These are phyloP conservation scores for Ceratorhiza oryzae-sativae DNA, from an alignment of 1,284 basidiomycete genomes.

Conservation along the genomic window DNA sequence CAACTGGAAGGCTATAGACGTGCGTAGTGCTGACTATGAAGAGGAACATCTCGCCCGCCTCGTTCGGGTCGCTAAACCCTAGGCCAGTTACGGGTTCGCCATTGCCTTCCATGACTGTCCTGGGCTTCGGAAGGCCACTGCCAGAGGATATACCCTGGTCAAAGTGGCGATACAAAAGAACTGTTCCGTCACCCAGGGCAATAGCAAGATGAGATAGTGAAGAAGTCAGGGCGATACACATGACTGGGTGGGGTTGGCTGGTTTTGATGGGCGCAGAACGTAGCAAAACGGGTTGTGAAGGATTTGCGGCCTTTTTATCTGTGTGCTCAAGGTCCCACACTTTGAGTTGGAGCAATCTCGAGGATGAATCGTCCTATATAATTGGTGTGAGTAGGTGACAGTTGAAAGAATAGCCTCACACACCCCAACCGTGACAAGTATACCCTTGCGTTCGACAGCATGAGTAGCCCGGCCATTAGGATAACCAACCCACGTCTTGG, in stretches of 20 bases:
- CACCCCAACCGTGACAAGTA: constrained; percentile 86
- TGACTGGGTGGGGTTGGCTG: constrained; percentile 78
- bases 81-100: constrained; percentile 91
- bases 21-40: constrained; percentile 89
- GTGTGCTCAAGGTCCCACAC: constrained; percentile 84
- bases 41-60: constrained; percentile 61
- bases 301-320: constrained; percentile 74
- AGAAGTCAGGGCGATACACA: constrained; percentile 77
- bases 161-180: constrained; percentile 88
- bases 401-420: constrained; percentile 48
- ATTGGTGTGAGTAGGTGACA: background rate
- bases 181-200: constrained; percentile 93
- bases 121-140: constrained; percentile 75
- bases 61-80: constrained; percentile 75
- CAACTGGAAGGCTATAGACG: constrained; percentile 78
- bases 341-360: constrained; percentile 80
- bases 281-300: constrained; percentile 71
- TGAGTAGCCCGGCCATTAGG: constrained; percentile 79
- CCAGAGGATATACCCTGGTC: constrained; percentile 81
- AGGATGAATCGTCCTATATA: constrained; percentile 75
- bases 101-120: constrained; percentile 77
- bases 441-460: constrained; percentile 77
- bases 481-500: constrained; percentile 80
- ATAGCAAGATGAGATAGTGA: constrained; percentile 88
- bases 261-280: constrained; percentile 81